These are phyloP conservation scores for Fraxinus paxiana DNA, from an alignment of 305 asterid genomes.

Conservation along the genomic window DNA sequence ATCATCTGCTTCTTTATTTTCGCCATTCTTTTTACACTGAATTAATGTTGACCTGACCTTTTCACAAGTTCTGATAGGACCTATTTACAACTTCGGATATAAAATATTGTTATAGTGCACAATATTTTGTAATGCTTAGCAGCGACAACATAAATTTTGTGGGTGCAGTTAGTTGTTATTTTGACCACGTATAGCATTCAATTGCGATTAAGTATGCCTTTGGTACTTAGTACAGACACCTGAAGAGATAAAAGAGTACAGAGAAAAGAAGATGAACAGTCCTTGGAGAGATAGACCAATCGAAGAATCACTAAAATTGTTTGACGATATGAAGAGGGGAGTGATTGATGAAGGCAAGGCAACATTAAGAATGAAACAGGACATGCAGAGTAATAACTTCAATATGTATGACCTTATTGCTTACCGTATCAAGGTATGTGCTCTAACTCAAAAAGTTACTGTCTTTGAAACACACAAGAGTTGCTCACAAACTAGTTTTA, in stretches of 20 bases:
- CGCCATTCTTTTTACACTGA: neutral
- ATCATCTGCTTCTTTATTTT: neutral
- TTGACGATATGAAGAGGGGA: slow-evolving; percentile 77
- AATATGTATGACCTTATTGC: slow-evolving; percentile 95
- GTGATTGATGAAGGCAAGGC: slow-evolving; percentile 86
- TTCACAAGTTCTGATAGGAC: neutral
- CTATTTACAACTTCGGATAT: neutral
- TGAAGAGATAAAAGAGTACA: slow-evolving; percentile 75
- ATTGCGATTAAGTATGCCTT: slow-evolving; percentile 5
- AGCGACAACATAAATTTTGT: neutral
- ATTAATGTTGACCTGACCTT: neutral
- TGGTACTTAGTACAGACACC: slow-evolving; percentile 45
- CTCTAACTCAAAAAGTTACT: slow-evolving; percentile 7
- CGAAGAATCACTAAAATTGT: slow-evolving; percentile 69
- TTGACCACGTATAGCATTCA: slow-evolving; percentile 4
- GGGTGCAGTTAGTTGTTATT: neutral
- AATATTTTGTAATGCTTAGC: neutral
- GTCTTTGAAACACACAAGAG: slow-evolving; percentile 16
- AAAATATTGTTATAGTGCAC: neutral
- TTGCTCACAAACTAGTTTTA: slow-evolving; percentile 19
- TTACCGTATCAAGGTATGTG: slow-evolving; percentile 79
- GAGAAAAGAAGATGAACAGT: slow-evolving; percentile 76
- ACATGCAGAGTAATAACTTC: slow-evolving; percentile 86
- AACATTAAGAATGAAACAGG: slow-evolving; percentile 93
- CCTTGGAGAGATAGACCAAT: slow-evolving; percentile 82